A percentile compares a stretch with the other conserved stretches of the same genome.
Conservation (phyloP, 805 yeast genomes). For the Hagleromyces aurorensis region DNA sequence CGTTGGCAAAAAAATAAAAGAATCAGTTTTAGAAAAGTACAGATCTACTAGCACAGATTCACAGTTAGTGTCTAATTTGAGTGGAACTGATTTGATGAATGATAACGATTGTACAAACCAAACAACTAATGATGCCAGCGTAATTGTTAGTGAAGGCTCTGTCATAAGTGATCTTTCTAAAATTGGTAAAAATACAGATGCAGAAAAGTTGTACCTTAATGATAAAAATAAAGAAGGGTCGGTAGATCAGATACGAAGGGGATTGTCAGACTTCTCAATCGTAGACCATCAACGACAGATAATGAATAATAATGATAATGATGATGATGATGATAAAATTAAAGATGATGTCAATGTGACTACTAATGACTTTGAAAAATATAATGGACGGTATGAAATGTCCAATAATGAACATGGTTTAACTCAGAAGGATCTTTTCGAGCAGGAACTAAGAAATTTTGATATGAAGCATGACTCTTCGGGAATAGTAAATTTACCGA, state of each 20-base stretch:
- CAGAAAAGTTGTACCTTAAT: neutral
- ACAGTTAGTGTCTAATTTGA: too few relatives aligned
- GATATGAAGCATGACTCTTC: slow-evolving; percentile 18
- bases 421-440: slow-evolving; percentile 14
- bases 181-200: slow-evolving; percentile 1
- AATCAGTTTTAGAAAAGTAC: slow-evolving; percentile 15
- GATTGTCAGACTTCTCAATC: too few relatives aligned
- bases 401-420: too few relatives aligned
- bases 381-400: slow-evolving; percentile 5
- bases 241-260: too few relatives aligned
- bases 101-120: too few relatives aligned
- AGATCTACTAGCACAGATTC: too few relatives aligned
- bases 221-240: slow-evolving; percentile 1
- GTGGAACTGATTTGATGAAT: too few relatives aligned
- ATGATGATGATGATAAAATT: slow-evolving; percentile 5
- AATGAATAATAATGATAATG: slow-evolving; percentile 7
- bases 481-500: slow-evolving; percentile 59
- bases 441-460: slow-evolving; percentile 20
- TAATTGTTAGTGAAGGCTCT: slow-evolving; percentile 21
- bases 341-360: slow-evolving; percentile 2
- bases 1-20: slow-evolving; percentile 58
- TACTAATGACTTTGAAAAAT: slow-evolving; percentile 5
- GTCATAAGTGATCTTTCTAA: slow-evolving; percentile 11
- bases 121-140: slow-evolving; percentile 16
- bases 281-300: too few relatives aligned